Percentiles rank a stretch among this genome's conserved stretches.
phyloP scores from a whole-genome alignment of 2,329 filamentous ascomycete species.

The Colletotrichum coccodes region DNA sequence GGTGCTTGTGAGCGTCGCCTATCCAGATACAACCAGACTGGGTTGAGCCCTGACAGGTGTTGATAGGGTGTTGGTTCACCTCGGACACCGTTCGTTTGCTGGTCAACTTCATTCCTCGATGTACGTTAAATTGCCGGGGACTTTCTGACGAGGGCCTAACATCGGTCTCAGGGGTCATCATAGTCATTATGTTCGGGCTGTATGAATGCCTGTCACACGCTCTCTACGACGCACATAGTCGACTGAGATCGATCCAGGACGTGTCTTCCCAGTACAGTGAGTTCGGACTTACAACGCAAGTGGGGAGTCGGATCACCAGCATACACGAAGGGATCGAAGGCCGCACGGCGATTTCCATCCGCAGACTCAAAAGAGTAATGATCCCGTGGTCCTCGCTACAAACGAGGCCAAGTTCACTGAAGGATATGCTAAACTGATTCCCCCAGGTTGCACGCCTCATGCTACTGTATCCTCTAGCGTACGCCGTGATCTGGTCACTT shows the following conservation, averaged over 20 bases:
- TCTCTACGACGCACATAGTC: constrained; percentile 48
- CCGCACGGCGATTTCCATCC: constrained; percentile 19
- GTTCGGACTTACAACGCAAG: not conserved
- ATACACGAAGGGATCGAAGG: not conserved
- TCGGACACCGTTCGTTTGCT: constrained; percentile 48
- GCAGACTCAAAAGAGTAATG: constrained; percentile 36
- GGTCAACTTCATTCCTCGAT: constrained; percentile 53
- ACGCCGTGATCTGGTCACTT: constrained; percentile 52
- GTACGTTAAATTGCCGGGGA: constrained; percentile 21
- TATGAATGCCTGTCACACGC: constrained; percentile 51
- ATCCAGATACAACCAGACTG: no score
- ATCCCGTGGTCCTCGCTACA: not conserved
- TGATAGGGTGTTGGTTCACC: constrained; percentile 52
- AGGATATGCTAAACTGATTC: no score
- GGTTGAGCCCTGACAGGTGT: not conserved
- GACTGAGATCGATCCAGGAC: constrained; percentile 43
- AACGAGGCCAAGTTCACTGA: not conserved
- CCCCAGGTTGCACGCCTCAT: constrained; percentile 50
- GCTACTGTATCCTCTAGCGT: constrained; percentile 53
- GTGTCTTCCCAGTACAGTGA: not conserved
- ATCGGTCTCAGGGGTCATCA: constrained; percentile 43
- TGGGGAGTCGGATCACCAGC: not conserved
- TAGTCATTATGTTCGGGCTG: constrained; percentile 47
- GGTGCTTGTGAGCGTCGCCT: constrained; percentile 38
- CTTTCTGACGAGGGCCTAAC: not conserved